Evolutionary conservation across 805 yeast genomes (phyloP), one percentile per base, ranked within the genome.

Genomic region (Zygosaccharomyces pseudorouxii): DNA sequence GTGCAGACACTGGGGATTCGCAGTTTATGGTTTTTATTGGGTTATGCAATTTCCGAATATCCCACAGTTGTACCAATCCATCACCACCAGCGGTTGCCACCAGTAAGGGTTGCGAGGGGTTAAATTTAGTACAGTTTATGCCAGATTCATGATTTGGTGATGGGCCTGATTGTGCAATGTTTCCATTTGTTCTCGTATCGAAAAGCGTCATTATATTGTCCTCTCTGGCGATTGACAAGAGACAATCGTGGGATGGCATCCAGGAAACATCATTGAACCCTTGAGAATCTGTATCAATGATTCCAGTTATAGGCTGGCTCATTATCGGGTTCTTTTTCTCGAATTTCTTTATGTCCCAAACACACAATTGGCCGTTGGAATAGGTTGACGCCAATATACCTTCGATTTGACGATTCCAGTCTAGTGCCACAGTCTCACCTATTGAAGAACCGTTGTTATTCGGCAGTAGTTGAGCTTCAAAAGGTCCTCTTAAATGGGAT

Each of bases 241-340:
- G 55, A 0, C 80, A 70, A 51, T 78, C 80, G 58, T 87, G 89
- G 30, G 68, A 65, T 2, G 79, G 77, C 46, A 78, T 69, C 89
- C 90, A 89, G 47, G 81, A 76, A 1, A 86, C 72, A 56, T 84
- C 90, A 62, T 89, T 90, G 12, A 83, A 75, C 0, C 89, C 88
- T 2, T 59, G 60, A 2, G 60, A 61, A 49, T 76, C 79, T 11
- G 61, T 55, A 9, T 48, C 46, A 2, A 37, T 36, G 16, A 49
- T 29, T 18, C 30, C 47, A 25, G 50, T 39, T 1, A 35, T 49
- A 16, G 72, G 71, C 19, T 59, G 42, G 10, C 50, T 48, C 14
- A 70, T 63, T 23, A 53, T 55, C 20, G 60, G 59, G 18, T 58
- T 53, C 8, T 55, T 44, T 49, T 42, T 56, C 45, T 64, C 55